phyloP scores from a whole-genome alignment of 768 basidiomycete species.

The Austroboletus festivus region DNA sequence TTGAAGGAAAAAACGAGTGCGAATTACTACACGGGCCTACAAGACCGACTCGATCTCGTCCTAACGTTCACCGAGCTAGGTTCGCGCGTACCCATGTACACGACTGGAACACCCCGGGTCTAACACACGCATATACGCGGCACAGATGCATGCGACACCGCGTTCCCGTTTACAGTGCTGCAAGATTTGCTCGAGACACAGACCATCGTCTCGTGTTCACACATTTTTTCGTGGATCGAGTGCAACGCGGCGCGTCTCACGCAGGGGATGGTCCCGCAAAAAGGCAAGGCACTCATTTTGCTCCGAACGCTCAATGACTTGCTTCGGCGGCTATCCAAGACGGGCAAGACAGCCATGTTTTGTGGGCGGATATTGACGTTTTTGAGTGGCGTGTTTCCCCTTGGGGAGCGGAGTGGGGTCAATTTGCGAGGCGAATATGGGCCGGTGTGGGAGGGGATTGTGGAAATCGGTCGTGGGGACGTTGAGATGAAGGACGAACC shows the following conservation, averaged over 20 bases:
- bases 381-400: conserved; percentile 78
- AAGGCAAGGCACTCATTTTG: conserved; percentile 83
- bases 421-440: conserved; percentile 89
- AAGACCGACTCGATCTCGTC: conserved; percentile 65
- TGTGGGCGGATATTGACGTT: conserved; percentile 89
- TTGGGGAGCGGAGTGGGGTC: conserved; percentile 88
- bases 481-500: conserved; percentile 31
- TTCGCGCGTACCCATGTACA: conserved; percentile 30
- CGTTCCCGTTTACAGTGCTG: conserved; percentile 68
- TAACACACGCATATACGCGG: neutral
- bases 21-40: conserved; percentile 60
- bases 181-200: conserved; percentile 85
- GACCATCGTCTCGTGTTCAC: conserved; percentile 80
- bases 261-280: conserved; percentile 75
- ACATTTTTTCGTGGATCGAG: conserved; percentile 89
- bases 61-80: conserved; percentile 78
- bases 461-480: conserved; percentile 36
- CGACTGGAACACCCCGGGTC: conserved; percentile 1
- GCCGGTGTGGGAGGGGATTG: conserved; percentile 70
- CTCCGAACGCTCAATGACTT: conserved; percentile 86
- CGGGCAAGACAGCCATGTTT: conserved; percentile 79
- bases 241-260: conserved; percentile 65
- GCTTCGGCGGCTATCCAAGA: conserved; percentile 81
- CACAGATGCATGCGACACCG: conserved; percentile 73
- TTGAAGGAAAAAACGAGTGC: conserved; percentile 44